Evolutionary conservation across 2,329 filamentous ascomycete species (phyloP).

Genomic region (Hypoxylon sp.): DNA sequence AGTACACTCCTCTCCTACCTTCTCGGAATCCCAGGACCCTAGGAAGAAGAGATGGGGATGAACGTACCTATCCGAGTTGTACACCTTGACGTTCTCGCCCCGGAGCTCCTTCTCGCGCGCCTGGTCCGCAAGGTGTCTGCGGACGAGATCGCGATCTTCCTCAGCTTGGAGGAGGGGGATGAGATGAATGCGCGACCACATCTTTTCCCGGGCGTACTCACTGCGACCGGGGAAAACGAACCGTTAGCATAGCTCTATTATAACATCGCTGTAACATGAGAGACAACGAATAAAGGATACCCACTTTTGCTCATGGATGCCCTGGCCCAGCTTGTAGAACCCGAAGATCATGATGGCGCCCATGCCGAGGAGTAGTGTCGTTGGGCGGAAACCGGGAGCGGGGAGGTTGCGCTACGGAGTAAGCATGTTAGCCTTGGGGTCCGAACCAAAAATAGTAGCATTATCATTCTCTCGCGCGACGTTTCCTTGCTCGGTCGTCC

Average conservation of each 20-base stretch:
- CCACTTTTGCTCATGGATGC: constrained; percentile 92
- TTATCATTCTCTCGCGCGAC: neutral
- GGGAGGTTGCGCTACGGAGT: constrained; percentile 85
- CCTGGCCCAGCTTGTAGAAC: constrained; percentile 87
- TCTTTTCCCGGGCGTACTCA: constrained; percentile 95
- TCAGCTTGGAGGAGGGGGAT: constrained; percentile 95
- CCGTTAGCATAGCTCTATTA: constrained; percentile 7
- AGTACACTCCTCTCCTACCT: constrained; percentile 1
- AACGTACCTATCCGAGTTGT: constrained; percentile 87
- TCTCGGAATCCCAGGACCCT: neutral
- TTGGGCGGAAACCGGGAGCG: constrained; percentile 88
- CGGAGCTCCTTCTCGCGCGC: constrained; percentile 91
- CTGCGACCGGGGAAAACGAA: constrained; percentile 60
- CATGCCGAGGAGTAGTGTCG: constrained; percentile 82
- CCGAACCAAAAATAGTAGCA: neutral
- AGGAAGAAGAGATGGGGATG: neutral
- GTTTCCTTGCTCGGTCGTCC: neutral
- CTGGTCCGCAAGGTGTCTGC: constrained; percentile 88
- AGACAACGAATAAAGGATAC: constrained; percentile 52
- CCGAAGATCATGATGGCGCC: constrained; percentile 88
- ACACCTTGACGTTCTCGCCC: constrained; percentile 86
- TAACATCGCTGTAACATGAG: neutral
- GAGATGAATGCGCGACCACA: constrained; percentile 96
- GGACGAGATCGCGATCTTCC: constrained; percentile 94
- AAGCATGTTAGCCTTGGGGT: constrained; percentile 41